phyloP scores from a whole-genome alignment of 768 basidiomycete species.

The Hygrocybe coccinea region DNA sequence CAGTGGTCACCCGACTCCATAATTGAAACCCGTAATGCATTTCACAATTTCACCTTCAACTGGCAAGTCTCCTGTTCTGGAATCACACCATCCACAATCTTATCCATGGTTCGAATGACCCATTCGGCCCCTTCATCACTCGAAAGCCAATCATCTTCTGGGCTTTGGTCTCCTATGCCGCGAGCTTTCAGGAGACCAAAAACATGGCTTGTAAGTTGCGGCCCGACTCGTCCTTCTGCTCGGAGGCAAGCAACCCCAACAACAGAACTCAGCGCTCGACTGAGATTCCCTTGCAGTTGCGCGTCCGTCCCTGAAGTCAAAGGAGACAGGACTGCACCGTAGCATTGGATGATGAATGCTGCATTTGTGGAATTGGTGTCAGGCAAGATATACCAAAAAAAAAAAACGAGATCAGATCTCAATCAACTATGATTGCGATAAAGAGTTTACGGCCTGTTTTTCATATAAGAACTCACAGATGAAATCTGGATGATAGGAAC shows the following conservation, averaged over 20 bases:
- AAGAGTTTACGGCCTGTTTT: constrained; percentile 14
- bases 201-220: constrained; percentile 83
- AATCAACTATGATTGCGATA: not conserved
- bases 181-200: constrained; percentile 88
- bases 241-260: constrained; percentile 82
- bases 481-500: constrained; percentile 88
- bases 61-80: constrained; percentile 38
- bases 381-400: constrained; percentile 8
- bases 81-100: constrained; percentile 69
- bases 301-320: constrained; percentile 54
- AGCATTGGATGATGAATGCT: constrained; percentile 86
- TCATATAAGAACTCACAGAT: constrained; percentile 72
- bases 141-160: constrained; percentile 75
- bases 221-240: constrained; percentile 77
- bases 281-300: constrained; percentile 70
- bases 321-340: constrained; percentile 74
- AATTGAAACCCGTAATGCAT: not conserved
- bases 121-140: constrained; percentile 86
- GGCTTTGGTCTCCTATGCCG: constrained; percentile 46
- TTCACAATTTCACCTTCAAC: constrained; percentile 60
- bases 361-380: constrained; percentile 29
- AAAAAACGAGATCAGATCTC: not conserved
- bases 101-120: constrained; percentile 80
- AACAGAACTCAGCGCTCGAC: constrained; percentile 77
- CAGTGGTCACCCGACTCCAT: constrained; percentile 39